Percentiles rank a stretch among this genome's conserved stretches.
Conservation (phyloP, 2,329 filamentous ascomycete genomes). For the Fusarium sp. region DNA sequence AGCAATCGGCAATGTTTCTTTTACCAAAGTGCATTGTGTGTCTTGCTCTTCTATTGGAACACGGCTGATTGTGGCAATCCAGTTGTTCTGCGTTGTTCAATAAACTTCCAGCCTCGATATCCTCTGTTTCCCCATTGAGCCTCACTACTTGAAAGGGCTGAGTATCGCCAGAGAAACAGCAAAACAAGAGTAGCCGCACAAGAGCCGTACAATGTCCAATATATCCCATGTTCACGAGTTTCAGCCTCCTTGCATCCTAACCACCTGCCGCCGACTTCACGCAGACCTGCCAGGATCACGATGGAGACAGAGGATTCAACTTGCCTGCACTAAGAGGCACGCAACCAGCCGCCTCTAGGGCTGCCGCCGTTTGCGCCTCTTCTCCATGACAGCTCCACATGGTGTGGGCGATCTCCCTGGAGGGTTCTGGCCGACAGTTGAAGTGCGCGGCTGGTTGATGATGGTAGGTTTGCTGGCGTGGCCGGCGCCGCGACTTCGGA, state of each 20-base stretch:
- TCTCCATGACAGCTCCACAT: conserved; percentile 48
- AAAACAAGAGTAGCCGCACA: conserved; percentile 6
- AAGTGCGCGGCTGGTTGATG: conserved; percentile 28
- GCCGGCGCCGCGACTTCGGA: conserved; percentile 17
- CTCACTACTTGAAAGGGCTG: neutral
- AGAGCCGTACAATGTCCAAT: neutral
- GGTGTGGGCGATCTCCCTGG: conserved; percentile 38
- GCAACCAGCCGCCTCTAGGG: conserved; percentile 40
- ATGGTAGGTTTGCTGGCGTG: conserved; percentile 23
- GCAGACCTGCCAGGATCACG: conserved; percentile 24
- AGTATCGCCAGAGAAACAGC: conserved; percentile 3
- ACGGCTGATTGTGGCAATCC: conserved; percentile 29
- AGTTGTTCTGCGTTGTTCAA: conserved; percentile 18
- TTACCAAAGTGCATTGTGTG: conserved; percentile 11
- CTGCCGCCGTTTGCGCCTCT: conserved; percentile 49
- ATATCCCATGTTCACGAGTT: conserved; percentile 9
- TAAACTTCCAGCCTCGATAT: conserved; percentile 41
- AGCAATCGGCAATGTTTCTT: conserved; percentile 19
- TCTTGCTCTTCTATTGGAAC: conserved; percentile 25
- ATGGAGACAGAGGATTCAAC: conserved; percentile 29
- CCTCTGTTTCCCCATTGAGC: conserved; percentile 21
- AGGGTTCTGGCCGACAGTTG: conserved; percentile 38
- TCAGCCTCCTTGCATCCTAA: conserved; percentile 23
- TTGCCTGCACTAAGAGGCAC: conserved; percentile 35
- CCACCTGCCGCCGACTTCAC: conserved; percentile 26